Evolutionary conservation across 2,329 filamentous ascomycete genomes (phyloP).

Genomic region (Verticillium longisporum): DNA sequence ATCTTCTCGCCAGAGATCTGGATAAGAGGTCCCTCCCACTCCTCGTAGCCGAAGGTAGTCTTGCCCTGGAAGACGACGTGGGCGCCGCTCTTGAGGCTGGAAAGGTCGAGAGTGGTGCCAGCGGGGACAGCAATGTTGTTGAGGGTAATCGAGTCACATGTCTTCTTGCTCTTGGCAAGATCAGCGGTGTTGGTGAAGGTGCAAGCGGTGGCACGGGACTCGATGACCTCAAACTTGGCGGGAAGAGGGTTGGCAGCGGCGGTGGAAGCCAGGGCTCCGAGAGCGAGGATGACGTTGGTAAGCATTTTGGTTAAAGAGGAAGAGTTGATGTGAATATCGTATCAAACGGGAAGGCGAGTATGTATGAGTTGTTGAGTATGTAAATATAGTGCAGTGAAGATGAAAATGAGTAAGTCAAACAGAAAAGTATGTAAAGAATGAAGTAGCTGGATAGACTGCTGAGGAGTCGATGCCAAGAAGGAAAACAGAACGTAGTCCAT

Average conservation of each 20-base stretch:
- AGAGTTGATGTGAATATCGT: not conserved
- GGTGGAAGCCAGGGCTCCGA: slow-evolving; percentile 17
- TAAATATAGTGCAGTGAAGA: not conserved
- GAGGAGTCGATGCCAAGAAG: not conserved
- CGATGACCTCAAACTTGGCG: not conserved
- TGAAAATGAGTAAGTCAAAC: not conserved
- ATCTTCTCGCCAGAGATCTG: slow-evolving; percentile 51
- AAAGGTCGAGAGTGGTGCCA: slow-evolving; percentile 52
- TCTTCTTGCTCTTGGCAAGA: slow-evolving; percentile 39
- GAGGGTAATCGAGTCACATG: slow-evolving; percentile 49
- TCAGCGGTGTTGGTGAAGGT: slow-evolving; percentile 46
- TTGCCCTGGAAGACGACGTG: slow-evolving; percentile 52
- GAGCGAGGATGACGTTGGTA: slow-evolving; percentile 9
- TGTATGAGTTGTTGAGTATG: not conserved
- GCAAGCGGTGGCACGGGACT: slow-evolving; percentile 26
- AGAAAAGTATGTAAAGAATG: not conserved
- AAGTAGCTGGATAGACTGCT: not conserved
- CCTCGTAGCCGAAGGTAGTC: slow-evolving; percentile 59
- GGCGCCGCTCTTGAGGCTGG: slow-evolving; percentile 41
- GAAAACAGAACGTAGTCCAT: not conserved
- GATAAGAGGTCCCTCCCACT: slow-evolving; percentile 60
- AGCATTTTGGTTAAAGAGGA: not conserved
- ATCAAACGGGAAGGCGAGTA: not conserved
- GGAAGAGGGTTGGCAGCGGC: slow-evolving; percentile 11
- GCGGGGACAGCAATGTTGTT: slow-evolving; percentile 48